These are phyloP conservation scores for Thozetella sp. DNA, from an alignment of 495 filamentous ascomycete genomes.

Conservation along the genomic window DNA sequence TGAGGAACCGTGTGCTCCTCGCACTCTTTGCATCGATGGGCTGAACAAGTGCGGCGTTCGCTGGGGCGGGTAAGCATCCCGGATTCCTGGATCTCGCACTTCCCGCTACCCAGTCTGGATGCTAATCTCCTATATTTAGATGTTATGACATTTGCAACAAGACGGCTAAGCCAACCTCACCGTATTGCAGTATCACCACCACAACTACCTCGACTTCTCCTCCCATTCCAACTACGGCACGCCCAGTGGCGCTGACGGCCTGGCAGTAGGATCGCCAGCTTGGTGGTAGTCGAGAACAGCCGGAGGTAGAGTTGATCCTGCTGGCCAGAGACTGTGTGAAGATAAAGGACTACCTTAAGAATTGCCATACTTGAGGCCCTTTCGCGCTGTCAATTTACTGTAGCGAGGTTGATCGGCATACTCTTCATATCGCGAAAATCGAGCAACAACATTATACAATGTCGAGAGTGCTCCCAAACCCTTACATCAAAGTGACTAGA, in stretches of 20 bases:
- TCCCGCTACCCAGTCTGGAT: slow-evolving; percentile 6
- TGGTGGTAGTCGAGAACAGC: slow-evolving; percentile 3
- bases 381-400: too few species aligned
- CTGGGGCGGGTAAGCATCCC: slow-evolving; percentile 16
- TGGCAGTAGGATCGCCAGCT: slow-evolving; percentile 2
- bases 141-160: slow-evolving; percentile 22
- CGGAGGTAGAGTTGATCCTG: too few species aligned
- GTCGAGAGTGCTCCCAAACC: too few species aligned
- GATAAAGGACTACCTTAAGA: too few species aligned
- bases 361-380: too few species aligned
- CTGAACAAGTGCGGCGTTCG: slow-evolving; percentile 19
- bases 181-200: slow-evolving; percentile 14
- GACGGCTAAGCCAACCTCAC: slow-evolving; percentile 11
- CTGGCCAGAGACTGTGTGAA: too few species aligned
- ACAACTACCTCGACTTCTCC: slow-evolving; percentile 3
- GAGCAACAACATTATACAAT: too few species aligned
- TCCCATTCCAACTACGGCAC: background rate
- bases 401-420: too few species aligned
- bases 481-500: too few species aligned
- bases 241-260: background rate
- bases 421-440: too few species aligned
- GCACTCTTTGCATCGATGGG: slow-evolving; percentile 20
- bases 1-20: slow-evolving; percentile 6
- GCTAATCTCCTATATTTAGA: slow-evolving; percentile 2
- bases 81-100: background rate